Percentiles rank a stretch among this genome's conserved stretches.
Evolutionary conservation across 1,139 yeast species (phyloP).

Genomic region (Suhomyces ambrosiae): DNA sequence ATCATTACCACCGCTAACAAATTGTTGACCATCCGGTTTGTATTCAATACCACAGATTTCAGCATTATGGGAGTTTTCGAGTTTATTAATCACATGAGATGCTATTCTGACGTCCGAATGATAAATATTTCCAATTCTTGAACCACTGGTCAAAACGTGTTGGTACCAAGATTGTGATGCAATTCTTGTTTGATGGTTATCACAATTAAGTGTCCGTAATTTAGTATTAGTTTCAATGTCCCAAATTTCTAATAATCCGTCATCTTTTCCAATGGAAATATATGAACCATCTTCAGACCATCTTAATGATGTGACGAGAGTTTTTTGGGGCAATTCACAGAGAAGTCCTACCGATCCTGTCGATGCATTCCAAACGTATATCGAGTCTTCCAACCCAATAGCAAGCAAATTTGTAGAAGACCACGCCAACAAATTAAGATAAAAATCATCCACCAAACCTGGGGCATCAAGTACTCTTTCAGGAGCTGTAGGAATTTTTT

Average conservation of each 20-base stretch:
- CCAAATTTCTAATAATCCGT: slow-evolving; percentile 91
- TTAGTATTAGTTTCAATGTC: slow-evolving; percentile 79
- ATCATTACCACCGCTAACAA: slow-evolving; percentile 95
- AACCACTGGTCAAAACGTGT: slow-evolving; percentile 80
- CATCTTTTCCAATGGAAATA: slow-evolving; percentile 79
- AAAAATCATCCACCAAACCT: slow-evolving; percentile 89
- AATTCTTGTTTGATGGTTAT: slow-evolving; percentile 64
- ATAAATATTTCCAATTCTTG: slow-evolving; percentile 79
- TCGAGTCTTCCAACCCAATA: slow-evolving; percentile 81
- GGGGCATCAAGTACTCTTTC: slow-evolving; percentile 97
- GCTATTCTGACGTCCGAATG: slow-evolving; percentile 93
- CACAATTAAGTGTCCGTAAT: slow-evolving; percentile 75
- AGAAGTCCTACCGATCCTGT: slow-evolving; percentile 77
- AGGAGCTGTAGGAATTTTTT: slow-evolving; percentile 85
- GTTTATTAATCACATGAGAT: slow-evolving; percentile 66
- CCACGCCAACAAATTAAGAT: slow-evolving; percentile 87
- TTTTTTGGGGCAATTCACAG: slow-evolving; percentile 57
- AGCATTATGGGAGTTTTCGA: slow-evolving; percentile 62
- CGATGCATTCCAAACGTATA: slow-evolving; percentile 92
- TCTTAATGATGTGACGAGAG: slow-evolving; percentile 68
- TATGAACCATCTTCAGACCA: slow-evolving; percentile 96
- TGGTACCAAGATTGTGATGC: slow-evolving; percentile 87
- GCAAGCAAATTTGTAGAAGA: slow-evolving; percentile 81
- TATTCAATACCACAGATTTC: slow-evolving; percentile 94
- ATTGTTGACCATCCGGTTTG: slow-evolving; percentile 79